phyloP scores from a whole-genome alignment of 1,139 yeast genomes.

The Ogataea hybrid region DNA sequence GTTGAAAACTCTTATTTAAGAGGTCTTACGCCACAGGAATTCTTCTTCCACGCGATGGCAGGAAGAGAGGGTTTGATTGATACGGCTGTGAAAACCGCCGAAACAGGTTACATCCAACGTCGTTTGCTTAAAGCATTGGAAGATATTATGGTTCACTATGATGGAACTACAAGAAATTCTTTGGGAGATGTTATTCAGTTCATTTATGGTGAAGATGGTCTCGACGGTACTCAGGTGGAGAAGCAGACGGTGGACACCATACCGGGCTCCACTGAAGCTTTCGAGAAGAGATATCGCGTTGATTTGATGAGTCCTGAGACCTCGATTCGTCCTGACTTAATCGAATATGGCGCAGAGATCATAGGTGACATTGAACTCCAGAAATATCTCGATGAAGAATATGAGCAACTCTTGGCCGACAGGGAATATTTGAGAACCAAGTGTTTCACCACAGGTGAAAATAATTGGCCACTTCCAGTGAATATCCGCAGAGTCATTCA shows the following conservation, averaged over 20 bases:
- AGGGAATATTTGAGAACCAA: slow-evolving; percentile 75
- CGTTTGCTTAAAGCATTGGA: slow-evolving; percentile 97
- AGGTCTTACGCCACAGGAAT: slow-evolving; percentile 98
- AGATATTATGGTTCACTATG: slow-evolving; percentile 98
- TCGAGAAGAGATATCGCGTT: slow-evolving; percentile 81
- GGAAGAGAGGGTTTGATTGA: slow-evolving; percentile 99
- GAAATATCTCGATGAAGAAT: slow-evolving; percentile 79
- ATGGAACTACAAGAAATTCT: slow-evolving; percentile 97
- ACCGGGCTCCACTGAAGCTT: slow-evolving; percentile 84
- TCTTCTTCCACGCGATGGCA: slow-evolving; percentile 99
- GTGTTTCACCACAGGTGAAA: slow-evolving; percentile 91
- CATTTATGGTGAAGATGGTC: slow-evolving; percentile 98
- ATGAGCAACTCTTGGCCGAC: slow-evolving; percentile 69
- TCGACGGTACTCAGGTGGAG: slow-evolving; percentile 98
- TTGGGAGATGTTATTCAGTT: slow-evolving; percentile 95
- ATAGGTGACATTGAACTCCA: slow-evolving; percentile 88
- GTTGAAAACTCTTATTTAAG: slow-evolving; percentile 96
- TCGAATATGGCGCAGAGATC: slow-evolving; percentile 90
- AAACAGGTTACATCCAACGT: slow-evolving; percentile 98
- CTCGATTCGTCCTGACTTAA: slow-evolving; percentile 64
- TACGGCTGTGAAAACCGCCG: slow-evolving; percentile 98
- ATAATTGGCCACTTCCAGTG: slow-evolving; percentile 96
- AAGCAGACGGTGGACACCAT: slow-evolving; percentile 95
- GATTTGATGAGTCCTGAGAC: slow-evolving; percentile 75
- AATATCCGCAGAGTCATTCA: slow-evolving; percentile 95